Evolutionary conservation across 1,284 basidiomycete genomes (phyloP).

Genomic region (Golubevia sp.): DNA sequence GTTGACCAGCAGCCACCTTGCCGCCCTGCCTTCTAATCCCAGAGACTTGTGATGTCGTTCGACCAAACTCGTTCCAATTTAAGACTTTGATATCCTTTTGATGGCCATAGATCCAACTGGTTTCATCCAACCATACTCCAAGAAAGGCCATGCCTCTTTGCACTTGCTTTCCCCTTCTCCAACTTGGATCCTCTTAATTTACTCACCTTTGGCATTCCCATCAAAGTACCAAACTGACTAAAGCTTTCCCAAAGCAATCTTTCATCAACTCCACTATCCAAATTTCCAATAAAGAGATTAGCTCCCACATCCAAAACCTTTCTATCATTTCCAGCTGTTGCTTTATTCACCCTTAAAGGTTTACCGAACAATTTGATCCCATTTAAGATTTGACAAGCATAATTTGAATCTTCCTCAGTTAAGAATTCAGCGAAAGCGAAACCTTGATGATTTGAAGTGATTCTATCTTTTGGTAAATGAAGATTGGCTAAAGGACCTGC

Average conservation of each 20-base stretch:
- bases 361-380: slow-evolving; percentile 59
- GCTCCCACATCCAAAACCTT: slow-evolving; percentile 59
- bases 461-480: slow-evolving; percentile 57
- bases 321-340: slow-evolving; percentile 30
- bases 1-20: no score
- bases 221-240: slow-evolving; percentile 44
- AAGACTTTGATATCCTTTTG: no score
- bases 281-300: slow-evolving; percentile 57
- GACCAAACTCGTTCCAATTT: no score
- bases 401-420: slow-evolving; percentile 54
- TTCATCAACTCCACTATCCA: slow-evolving; percentile 53
- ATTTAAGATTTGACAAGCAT: slow-evolving; percentile 56
- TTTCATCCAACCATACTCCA: no score
- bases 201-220: slow-evolving; percentile 45
- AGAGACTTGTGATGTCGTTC: no score
- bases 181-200: background rate
- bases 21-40: no score
- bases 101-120: no score
- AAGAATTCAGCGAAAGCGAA: slow-evolving; percentile 58
- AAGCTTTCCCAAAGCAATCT: slow-evolving; percentile 53
- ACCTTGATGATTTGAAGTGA: slow-evolving; percentile 53
- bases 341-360: slow-evolving; percentile 58
- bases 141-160: no score
- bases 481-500: slow-evolving; percentile 53
- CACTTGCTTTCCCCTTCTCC: background rate